Evolutionary conservation across 352 stramenopile genomes (phyloP).

Genomic region (Pythium phragmitis): DNA sequence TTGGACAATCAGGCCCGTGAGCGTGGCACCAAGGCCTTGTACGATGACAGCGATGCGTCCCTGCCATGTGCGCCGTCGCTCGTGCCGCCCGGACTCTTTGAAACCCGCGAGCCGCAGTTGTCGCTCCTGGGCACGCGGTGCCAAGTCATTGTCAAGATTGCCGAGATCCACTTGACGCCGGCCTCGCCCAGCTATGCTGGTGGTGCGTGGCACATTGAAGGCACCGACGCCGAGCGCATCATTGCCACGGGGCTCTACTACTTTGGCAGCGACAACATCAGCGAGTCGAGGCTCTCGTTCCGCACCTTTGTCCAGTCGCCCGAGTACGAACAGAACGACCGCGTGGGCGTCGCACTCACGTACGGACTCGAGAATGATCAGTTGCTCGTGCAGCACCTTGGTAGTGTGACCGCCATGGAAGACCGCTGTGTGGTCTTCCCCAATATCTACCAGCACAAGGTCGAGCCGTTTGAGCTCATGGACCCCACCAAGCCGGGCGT

Average conservation of each 20-base stretch:
- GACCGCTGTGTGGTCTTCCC: conserved; percentile 35
- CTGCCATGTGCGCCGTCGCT: neutral
- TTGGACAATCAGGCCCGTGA: conserved; percentile 5
- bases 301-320: conserved; percentile 17
- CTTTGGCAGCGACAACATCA: conserved; percentile 35
- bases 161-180: conserved; percentile 32
- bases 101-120: conserved; percentile 4
- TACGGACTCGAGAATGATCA: conserved; percentile 16
- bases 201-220: conserved; percentile 33
- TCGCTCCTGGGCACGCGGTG: conserved; percentile 14
- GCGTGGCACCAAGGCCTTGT: neutral
- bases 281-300: conserved; percentile 28
- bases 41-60: neutral
- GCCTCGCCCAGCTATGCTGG: conserved; percentile 28
- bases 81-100: conserved; percentile 18
- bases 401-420: conserved; percentile 17
- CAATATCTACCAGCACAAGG: conserved; percentile 32
- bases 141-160: conserved; percentile 38
- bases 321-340: conserved; percentile 20
- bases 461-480: conserved; percentile 29
- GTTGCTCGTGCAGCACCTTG: conserved; percentile 19
- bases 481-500: conserved; percentile 27
- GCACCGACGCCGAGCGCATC: conserved; percentile 25
- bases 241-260: conserved; percentile 34
- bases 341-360: conserved; percentile 7